phyloP scores from a whole-genome alignment of 768 basidiomycete species.

The Trametes cubensis region DNA sequence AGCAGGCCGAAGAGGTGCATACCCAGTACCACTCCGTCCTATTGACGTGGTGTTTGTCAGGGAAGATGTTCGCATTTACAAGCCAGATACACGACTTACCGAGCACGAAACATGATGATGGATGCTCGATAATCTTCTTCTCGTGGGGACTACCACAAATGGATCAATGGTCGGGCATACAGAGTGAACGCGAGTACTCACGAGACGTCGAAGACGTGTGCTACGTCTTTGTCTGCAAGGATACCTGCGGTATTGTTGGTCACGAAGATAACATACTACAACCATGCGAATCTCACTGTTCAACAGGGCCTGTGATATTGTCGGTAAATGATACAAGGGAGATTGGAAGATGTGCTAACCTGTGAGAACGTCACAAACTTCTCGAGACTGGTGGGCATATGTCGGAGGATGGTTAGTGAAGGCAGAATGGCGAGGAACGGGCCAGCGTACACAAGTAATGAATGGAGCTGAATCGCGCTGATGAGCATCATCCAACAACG shows the following conservation, averaged over 20 bases:
- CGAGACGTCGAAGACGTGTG: constrained; percentile 38
- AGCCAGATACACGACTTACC: constrained; percentile 27
- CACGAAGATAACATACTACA: background rate
- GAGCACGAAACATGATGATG: constrained; percentile 63
- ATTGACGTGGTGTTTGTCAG: background rate
- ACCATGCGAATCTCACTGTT: constrained; percentile 34
- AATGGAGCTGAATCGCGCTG: constrained; percentile 48
- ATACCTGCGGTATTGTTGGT: constrained; percentile 42
- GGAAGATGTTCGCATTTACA: background rate
- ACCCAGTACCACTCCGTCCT: constrained; percentile 76
- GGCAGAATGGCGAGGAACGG: background rate
- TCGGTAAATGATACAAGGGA: background rate
- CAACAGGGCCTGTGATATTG: constrained; percentile 34
- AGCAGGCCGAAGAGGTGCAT: constrained; percentile 15
- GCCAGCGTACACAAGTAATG: constrained; percentile 52
- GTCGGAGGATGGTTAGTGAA: background rate
- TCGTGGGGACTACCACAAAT: constrained; percentile 44
- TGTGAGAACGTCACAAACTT: constrained; percentile 37
- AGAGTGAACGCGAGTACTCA: constrained; percentile 18
- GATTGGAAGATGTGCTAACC: constrained; percentile 10
- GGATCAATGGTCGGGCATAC: background rate
- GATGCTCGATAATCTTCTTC: constrained; percentile 59
- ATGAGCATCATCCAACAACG: background rate
- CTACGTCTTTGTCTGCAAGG: constrained; percentile 49
- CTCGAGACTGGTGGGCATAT: constrained; percentile 26